Conservation (phyloP, 352 stramenopile species). For the Peronosclerospora sorghi region DNA sequence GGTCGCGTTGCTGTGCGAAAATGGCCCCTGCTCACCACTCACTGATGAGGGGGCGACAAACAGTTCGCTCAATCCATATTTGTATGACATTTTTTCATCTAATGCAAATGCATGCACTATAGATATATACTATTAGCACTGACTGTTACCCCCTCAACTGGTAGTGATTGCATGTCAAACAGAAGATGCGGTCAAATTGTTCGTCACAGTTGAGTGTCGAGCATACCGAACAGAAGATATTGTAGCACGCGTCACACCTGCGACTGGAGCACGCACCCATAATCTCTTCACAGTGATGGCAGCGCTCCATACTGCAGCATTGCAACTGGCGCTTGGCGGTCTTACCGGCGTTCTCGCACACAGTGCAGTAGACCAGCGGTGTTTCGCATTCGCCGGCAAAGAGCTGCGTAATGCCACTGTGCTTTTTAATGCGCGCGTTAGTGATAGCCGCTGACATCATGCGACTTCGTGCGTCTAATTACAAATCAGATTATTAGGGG, state of each 20-base stretch:
- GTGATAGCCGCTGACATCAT: slow-evolving; percentile 69
- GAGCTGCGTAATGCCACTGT: slow-evolving; percentile 31
- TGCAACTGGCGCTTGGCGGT: slow-evolving; percentile 9
- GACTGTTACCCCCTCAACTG: slow-evolving; percentile 3
- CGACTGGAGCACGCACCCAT: slow-evolving; percentile 51
- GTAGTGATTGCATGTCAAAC: slow-evolving; percentile 57
- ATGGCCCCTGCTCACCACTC: slow-evolving; percentile 92
- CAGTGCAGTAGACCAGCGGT: slow-evolving; percentile 15
- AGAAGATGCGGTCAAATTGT: slow-evolving; percentile 71
- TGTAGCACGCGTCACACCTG: slow-evolving; percentile 44
- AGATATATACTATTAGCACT: slow-evolving; percentile 15
- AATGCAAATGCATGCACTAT: slow-evolving; percentile 17
- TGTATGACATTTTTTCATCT: too few species aligned
- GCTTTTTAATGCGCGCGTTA: slow-evolving; percentile 58
- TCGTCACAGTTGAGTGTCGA: slow-evolving; percentile 80
- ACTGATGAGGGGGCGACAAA: slow-evolving; percentile 47
- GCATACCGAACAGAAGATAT: slow-evolving; percentile 64
- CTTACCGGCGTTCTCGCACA: slow-evolving; percentile 23
- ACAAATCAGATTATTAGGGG: slow-evolving; percentile 7
- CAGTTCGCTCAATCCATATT: slow-evolving; percentile 82
- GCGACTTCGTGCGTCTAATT: slow-evolving; percentile 56
- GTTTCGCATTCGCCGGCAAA: slow-evolving; percentile 17
- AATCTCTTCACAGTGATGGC: slow-evolving; percentile 49
- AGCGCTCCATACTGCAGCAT: slow-evolving; percentile 16
- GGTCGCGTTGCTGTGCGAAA: slow-evolving; percentile 92